phyloP scores from a whole-genome alignment of 768 basidiomycete genomes.

The Termitomyces sp. region DNA sequence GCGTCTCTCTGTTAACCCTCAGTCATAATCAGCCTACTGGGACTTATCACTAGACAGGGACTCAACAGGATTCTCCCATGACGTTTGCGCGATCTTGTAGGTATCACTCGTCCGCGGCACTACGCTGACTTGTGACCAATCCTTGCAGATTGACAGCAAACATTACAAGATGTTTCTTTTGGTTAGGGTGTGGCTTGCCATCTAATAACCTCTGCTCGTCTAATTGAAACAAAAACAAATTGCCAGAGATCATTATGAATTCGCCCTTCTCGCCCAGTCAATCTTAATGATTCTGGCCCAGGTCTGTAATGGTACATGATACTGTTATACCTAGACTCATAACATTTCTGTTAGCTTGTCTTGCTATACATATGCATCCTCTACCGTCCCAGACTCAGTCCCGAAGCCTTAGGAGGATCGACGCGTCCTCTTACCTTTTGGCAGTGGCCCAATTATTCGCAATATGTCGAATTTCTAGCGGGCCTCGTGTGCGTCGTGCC shows the following conservation, averaged over 20 bases:
- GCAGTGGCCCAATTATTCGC: constrained; percentile 78
- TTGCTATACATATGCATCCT: constrained; percentile 78
- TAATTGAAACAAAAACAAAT: not conserved
- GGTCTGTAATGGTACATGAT: constrained; percentile 31
- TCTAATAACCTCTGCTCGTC: not conserved
- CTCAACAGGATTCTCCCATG: constrained; percentile 80
- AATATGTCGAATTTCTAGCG: constrained; percentile 80
- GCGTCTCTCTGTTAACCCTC: constrained; percentile 15
- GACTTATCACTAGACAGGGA: constrained; percentile 42
- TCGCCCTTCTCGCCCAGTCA: constrained; percentile 73
- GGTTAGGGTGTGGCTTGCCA: constrained; percentile 53
- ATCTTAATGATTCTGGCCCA: constrained; percentile 83
- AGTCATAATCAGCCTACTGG: not conserved
- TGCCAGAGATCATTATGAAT: constrained; percentile 60
- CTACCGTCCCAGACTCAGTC: constrained; percentile 56
- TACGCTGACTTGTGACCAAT: constrained; percentile 2
- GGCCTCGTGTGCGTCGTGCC: constrained; percentile 56
- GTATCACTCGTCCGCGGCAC: constrained; percentile 14
- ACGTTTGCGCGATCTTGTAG: constrained; percentile 81
- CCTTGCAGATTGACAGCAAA: constrained; percentile 66
- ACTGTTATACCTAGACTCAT: constrained; percentile 11
- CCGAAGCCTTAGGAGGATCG: constrained; percentile 56
- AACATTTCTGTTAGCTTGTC: constrained; percentile 47
- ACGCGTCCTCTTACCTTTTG: constrained; percentile 71
- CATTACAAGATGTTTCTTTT: constrained; percentile 87